Conservation (phyloP, 306 rosid genomes). For the Carpinus fangiana region DNA sequence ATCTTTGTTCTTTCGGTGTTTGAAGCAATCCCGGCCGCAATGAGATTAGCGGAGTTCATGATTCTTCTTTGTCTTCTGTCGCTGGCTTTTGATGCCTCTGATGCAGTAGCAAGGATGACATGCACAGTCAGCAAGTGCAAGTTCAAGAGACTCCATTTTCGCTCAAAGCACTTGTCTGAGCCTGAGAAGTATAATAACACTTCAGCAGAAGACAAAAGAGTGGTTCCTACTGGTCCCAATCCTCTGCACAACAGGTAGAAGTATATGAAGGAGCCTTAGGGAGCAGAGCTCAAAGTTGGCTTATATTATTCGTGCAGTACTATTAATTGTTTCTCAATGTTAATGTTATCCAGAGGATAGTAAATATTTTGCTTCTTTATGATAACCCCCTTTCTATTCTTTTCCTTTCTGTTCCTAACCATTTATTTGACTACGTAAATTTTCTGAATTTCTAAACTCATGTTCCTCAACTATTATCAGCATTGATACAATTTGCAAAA, state of each 20-base stretch:
- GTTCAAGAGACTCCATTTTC: conserved; percentile 28
- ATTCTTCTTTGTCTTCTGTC: conserved; percentile 46
- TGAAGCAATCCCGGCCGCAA: conserved; percentile 19
- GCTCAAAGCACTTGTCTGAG: conserved; percentile 33
- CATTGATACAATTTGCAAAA: conserved; percentile 2
- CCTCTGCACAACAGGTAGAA: conserved; percentile 81
- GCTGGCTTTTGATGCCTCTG: conserved; percentile 41
- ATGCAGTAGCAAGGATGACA: conserved; percentile 44
- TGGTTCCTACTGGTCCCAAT: conserved; percentile 87
- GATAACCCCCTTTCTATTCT: neutral
- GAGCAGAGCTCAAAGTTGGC: neutral
- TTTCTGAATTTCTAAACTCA: neutral
- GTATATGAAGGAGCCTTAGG: neutral
- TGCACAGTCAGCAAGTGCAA: conserved; percentile 27
- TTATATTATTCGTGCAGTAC: neutral
- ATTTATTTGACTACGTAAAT: too few species aligned
- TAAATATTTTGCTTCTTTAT: neutral
- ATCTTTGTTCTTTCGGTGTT: neutral
- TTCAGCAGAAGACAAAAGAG: conserved; percentile 65
- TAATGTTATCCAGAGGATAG: neutral
- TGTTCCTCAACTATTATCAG: neutral
- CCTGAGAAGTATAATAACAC: conserved; percentile 22
- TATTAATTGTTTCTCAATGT: neutral
- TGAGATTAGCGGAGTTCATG: conserved; percentile 41
- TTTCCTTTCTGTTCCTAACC: neutral